Base-by-base conservation (phyloP, 805 yeast genomes). In the Starmerella sp. region DNA sequence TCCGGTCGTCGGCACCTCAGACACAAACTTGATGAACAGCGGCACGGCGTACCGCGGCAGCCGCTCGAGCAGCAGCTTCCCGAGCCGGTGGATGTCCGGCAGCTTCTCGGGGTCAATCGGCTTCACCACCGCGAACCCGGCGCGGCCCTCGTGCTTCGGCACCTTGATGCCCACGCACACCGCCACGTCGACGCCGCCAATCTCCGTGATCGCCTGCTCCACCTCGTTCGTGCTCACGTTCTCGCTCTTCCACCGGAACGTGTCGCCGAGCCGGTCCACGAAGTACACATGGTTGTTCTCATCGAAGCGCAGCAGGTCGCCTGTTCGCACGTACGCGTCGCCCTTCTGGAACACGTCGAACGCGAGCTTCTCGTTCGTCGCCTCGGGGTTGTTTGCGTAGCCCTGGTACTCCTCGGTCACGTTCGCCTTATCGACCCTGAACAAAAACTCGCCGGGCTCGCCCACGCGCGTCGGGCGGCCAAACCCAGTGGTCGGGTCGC, bases 221-320 rank as follows among this genome's bases (percentile, higher is more conserved):
- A 90, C 96, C 71, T 90, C 97, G 36, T 90, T 83, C 13, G 97
- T 89, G 15, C 93, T 82, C 10, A 91, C 96, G 68, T 90, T 90
- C 71, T 90, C 97, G 2, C 95, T 84, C 71, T 88, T 91, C 97
- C 97, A 90, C 63, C 97, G 77, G 73, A 86, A 90, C 0, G 97
- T 91, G 66, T 90, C 97, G 43, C 97, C 97, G 65, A 91, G 71
- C 65, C 97, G 75, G 73, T 90, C 97, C 46, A 89, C 87, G 69
- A 90, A 90, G 69, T 84, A 87, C 67, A 84, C 76, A 60, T 83
- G 71, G 0, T 87, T 85, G 60, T 82, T 77, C 32, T 73, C 74
- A 67, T 88, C 95, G 66, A 75, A 71, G 62, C 73, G 80, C 65
- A 91, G 73, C 61, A 90, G 74, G 67, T 90, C 97, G 44, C 96